Evolutionary conservation across 257 asterid genomes (phyloP), one percentile per base, ranked within the genome.

Genomic region (Lantana camara): DNA sequence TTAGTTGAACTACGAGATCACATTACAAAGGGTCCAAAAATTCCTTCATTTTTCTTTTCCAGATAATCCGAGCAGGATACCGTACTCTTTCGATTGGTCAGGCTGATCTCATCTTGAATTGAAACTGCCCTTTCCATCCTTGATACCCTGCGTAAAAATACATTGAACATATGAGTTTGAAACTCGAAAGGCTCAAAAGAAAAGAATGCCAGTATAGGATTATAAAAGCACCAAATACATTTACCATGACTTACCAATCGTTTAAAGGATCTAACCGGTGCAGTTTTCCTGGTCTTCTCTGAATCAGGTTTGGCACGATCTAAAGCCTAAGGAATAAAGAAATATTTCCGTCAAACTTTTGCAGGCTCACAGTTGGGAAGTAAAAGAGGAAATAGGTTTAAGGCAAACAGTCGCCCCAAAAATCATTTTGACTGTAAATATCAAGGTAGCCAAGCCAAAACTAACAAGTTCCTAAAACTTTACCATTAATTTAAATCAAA

Each of bases 271-370:
- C 85, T 68, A 67, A 21, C 76, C 53, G 71, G 84, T 48, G 73
- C 72, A 37, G 46, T 53, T 63, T 63, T 79, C 57, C 76, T 73
- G 58, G 76, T 67, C 60, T 69, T 74, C 75, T 85, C 96, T 12
- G 75, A 70, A 69, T 85, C 95, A 27, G 95, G 90, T 75, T 75
- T 91, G 65, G 98, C 96, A 68, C 94, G 91, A 75, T 88, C 95
- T 34, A 91, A 79, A 51, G 95, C 88, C 96, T 88, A 66, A 55
- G 44, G 54, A 71, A 72, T 44, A 66, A 54, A 51, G 38, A 65
- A 37, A 67, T 27, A 67, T 45, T 19, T 19, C 9, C 7, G 58
- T 70, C 54, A 65, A 37, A 51, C 70, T 66, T 63, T 21, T 53
- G 19, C 46, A 27, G 51, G 40, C 57, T 63, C 19, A 56, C 34